Conservation (phyloP, 768 basidiomycete species). For the Mycena filopes region DNA sequence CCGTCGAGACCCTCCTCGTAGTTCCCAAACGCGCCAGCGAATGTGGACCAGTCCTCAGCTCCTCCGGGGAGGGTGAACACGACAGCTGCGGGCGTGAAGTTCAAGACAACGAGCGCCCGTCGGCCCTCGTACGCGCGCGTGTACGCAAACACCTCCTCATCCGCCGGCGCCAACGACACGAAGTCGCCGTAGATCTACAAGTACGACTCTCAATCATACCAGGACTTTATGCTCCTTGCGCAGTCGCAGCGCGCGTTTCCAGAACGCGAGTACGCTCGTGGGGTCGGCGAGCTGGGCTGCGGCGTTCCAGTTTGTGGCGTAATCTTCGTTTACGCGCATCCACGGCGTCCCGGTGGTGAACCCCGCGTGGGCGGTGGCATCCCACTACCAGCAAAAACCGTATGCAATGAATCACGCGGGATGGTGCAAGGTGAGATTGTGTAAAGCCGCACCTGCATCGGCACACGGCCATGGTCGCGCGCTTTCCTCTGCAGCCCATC, state of each 20-base stretch:
- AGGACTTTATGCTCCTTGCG: conserved; percentile 66
- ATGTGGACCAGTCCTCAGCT: conserved; percentile 5
- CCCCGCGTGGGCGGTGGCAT: conserved; percentile 62
- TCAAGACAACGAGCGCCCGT: conserved; percentile 58
- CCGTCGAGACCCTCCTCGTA: conserved; percentile 30
- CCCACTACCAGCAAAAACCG: conserved; percentile 69
- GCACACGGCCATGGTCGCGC: conserved; percentile 76
- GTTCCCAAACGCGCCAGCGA: conserved; percentile 44
- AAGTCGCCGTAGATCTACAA: conserved; percentile 77
- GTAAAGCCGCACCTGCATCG: conserved; percentile 64
- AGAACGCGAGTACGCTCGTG: conserved; percentile 70
- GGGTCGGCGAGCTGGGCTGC: conserved; percentile 56
- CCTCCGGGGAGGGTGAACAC: conserved; percentile 27
- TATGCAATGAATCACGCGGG: neutral
- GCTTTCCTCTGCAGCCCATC: conserved; percentile 69
- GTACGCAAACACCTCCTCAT: conserved; percentile 68
- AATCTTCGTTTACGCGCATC: conserved; percentile 83
- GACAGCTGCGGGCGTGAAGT: conserved; percentile 49
- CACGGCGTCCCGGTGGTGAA: conserved; percentile 75
- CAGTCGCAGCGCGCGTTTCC: conserved; percentile 62
- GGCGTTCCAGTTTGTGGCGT: conserved; percentile 67
- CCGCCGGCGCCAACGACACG: conserved; percentile 52
- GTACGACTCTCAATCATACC: no score
- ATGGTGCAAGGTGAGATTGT: neutral
- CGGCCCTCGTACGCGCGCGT: conserved; percentile 49